phyloP scores from a whole-genome alignment of 1,139 yeast species.

The Suhomyces bokatorum region DNA sequence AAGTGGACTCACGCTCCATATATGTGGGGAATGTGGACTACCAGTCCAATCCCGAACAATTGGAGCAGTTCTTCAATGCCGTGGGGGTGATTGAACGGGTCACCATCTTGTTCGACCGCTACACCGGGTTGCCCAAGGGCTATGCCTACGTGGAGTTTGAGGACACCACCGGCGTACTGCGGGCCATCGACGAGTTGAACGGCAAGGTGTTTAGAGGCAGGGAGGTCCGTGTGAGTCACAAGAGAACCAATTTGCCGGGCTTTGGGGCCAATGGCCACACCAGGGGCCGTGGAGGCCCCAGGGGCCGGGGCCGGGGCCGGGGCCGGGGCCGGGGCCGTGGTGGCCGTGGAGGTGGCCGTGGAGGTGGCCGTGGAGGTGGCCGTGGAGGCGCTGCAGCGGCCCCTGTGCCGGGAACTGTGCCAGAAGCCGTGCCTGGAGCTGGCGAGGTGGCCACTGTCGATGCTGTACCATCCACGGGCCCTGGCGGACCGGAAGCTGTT shows the following conservation, averaged over 20 bases:
- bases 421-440: too few species aligned
- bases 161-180: conserved; percentile 27
- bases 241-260: conserved; percentile 45
- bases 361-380: too few species aligned
- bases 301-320: conserved; percentile 24
- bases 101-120: conserved; percentile 41
- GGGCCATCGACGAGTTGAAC: conserved; percentile 39
- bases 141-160: conserved; percentile 47
- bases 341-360: conserved; percentile 11
- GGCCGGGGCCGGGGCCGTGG: conserved; percentile 17
- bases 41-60: conserved; percentile 43
- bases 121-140: conserved; percentile 46
- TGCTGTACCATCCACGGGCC: too few species aligned
- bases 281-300: conserved; percentile 20
- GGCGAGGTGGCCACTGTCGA: too few species aligned
- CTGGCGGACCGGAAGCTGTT: too few species aligned
- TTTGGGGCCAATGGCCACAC: conserved; percentile 29
- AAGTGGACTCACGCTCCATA: conserved; percentile 39
- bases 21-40: conserved; percentile 49
- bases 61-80: conserved; percentile 37
- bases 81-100: conserved; percentile 41
- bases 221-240: conserved; percentile 37
- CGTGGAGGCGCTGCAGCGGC: not conserved
- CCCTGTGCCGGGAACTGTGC: too few species aligned
- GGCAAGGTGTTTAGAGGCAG: conserved; percentile 40